Base-by-base conservation (phyloP, 352 stramenopile species). In the Globisporangium megalacanthum region DNA sequence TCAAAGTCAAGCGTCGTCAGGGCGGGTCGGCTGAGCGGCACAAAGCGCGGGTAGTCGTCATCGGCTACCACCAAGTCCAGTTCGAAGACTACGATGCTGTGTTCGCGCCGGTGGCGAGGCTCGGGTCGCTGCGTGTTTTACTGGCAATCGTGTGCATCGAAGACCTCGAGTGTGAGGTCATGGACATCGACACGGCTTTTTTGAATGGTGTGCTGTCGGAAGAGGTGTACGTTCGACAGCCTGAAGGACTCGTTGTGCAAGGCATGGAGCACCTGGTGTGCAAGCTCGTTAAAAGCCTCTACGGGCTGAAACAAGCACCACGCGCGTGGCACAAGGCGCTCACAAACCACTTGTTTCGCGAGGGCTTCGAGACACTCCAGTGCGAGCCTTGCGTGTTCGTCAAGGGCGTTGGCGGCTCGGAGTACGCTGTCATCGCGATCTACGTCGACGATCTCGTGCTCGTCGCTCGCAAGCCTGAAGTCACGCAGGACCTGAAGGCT, bases 371-470 rank as follows among this genome's bases (percentile, higher is more conserved):
- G 11, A 48, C 49, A 17, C 20, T 59, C 4, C 33, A 11, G 10
- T 61, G 52, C 42, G 52, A 62, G 19, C 50, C 62, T 0, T 68
- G 62, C 20, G 50, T 61, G 1, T 62, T 55, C 44, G 29, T 62
- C 2, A 36, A 45, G 10, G 13, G 3, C 35, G 46, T 22, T 3
- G 9, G 33, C 5, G 8, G 4, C 0, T 13, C 3, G 0, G 55
- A 49, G 4, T 13, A 49, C 0, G 41, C 54, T 7, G 39, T 61
- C 5, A 45, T 69, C 0, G 52, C 52, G 0, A 62, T 69, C 11
- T 65, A 69, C 17, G 58, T 65, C 11, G 49, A 69, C n/a, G 49
- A 69, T 31, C 29, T 69, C 3, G 7, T 69, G 6, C 4, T 62
- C 0, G 17, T 69, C 2, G n/a, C 15, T 1, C 52, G 51, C 14